Base-by-base conservation (phyloP, 1,284 basidiomycete species). In the Ceratorhiza oryzae-sativae region DNA sequence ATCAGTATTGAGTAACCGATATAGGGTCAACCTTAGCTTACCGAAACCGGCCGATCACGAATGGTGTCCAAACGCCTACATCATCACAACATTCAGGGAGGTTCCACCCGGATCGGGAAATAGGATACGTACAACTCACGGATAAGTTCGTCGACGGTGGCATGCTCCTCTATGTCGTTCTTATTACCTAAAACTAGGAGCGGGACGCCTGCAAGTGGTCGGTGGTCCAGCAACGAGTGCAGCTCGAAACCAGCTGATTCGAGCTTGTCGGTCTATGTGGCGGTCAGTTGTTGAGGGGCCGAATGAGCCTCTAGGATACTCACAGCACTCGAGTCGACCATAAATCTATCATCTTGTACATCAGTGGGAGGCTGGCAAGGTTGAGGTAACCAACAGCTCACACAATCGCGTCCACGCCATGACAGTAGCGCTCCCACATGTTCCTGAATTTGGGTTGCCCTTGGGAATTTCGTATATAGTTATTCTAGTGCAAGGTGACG, bases 401-500 rank as follows among this genome's bases (percentile, higher is more conserved):
- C 90, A 98, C 88, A 56, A 99, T 92, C 8, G 96, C 96, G 77
- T 96, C 93, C 0, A 96, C 94, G 10, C 96, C 96, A 72, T 91
- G 88, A 80, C 95, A 97, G 80, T 98, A 99, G 49, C 97, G 85
- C 81, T 97, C 95, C 97, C 94, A 94, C 88, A 92, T 92, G 61
- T 83, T 83, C 58, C 96, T 88, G 78, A 98, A 99, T 78, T 95
- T 92, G 1, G 96, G 93, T 83, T 98, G 96, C 18, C 95, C 95
- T 77, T 73, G 45, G 71, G 48, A 27, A n/a, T 73, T 74, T 73
- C 55, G 3, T 15, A 2, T 30, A 48, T 75, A 42, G 34, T 74
- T 34, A 51, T 56, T 30, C 62, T 49, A 18, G 55, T 27, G 15
- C 2, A 12, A n/a, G n/a, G 30, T 25, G 46, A n/a, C n/a, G 36